phyloP scores from a whole-genome alignment of 2,329 filamentous ascomycete genomes.

The Xylaria sp. region DNA sequence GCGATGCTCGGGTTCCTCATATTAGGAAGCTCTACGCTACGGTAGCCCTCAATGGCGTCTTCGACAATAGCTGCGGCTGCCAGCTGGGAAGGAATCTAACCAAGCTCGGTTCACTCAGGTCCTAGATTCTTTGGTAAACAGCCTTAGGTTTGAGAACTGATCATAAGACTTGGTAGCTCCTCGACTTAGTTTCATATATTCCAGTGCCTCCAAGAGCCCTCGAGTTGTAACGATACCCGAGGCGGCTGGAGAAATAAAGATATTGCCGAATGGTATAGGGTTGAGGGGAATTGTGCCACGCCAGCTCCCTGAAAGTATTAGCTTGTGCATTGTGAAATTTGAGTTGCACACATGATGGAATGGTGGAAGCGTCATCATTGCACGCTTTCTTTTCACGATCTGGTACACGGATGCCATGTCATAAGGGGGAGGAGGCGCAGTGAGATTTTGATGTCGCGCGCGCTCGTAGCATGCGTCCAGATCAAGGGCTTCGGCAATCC shows the following conservation, averaged over 20 bases:
- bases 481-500: conserved; percentile 49
- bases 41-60: not conserved
- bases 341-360: conserved; percentile 43
- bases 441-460: conserved; percentile 36
- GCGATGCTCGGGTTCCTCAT: not conserved
- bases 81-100: not conserved
- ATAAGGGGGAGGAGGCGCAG: conserved; percentile 38
- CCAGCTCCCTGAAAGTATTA: conserved; percentile 44
- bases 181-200: conserved; percentile 9
- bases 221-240: conserved; percentile 44
- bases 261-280: conserved; percentile 46
- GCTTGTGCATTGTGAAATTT: not conserved
- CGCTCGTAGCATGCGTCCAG: conserved; percentile 44
- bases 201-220: conserved; percentile 46
- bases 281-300: conserved; percentile 43
- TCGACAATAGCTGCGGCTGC: not conserved
- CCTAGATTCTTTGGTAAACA: not conserved
- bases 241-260: conserved; percentile 41
- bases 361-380: conserved; percentile 51
- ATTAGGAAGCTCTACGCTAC: not conserved
- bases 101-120: not conserved
- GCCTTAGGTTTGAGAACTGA: not conserved
- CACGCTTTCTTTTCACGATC: conserved; percentile 45
- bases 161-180: not conserved
- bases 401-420: conserved; percentile 44